phyloP scores from a whole-genome alignment of 106 monocot species.

The Agapanthus africanus region DNA sequence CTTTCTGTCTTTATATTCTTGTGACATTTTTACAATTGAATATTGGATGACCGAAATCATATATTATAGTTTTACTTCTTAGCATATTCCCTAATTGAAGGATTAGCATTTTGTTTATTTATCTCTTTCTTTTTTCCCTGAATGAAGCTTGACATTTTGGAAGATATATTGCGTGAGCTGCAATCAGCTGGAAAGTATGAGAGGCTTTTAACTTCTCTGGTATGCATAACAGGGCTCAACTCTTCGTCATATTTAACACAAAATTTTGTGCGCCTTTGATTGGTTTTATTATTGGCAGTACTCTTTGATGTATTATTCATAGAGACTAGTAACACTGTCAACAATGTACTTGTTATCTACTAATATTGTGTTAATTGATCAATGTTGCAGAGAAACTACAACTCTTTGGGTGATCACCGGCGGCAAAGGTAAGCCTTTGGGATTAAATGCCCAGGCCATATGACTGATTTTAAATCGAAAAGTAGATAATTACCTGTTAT shows the following conservation, averaged over 20 bases:
- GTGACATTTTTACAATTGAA: no score
- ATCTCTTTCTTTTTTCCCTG: slow-evolving; percentile 7
- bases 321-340: no score
- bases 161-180: slow-evolving; percentile 34
- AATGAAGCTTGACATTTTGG: slow-evolving; percentile 43
- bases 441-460: neutral
- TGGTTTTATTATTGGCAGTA: neutral
- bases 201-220: slow-evolving; percentile 36
- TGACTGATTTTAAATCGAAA: slow-evolving; percentile 5
- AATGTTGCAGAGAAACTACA: slow-evolving; percentile 42
- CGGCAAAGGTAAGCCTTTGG: slow-evolving; percentile 52
- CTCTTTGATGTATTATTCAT: slow-evolving; percentile 1
- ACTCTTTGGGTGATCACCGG: slow-evolving; percentile 11
- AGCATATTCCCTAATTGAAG: no score
- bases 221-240: slow-evolving; percentile 22
- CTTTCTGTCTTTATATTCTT: no score
- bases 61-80: no score
- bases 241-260: slow-evolving; percentile 3
- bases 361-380: neutral
- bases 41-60: no score
- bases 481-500: neutral
- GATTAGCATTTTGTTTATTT: no score
- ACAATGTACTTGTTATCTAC: neutral
- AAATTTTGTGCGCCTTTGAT: neutral
- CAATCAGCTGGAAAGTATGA: slow-evolving; percentile 37